Base-by-base conservation (phyloP, 1,139 yeast species). In the Ogataea hybrid region DNA sequence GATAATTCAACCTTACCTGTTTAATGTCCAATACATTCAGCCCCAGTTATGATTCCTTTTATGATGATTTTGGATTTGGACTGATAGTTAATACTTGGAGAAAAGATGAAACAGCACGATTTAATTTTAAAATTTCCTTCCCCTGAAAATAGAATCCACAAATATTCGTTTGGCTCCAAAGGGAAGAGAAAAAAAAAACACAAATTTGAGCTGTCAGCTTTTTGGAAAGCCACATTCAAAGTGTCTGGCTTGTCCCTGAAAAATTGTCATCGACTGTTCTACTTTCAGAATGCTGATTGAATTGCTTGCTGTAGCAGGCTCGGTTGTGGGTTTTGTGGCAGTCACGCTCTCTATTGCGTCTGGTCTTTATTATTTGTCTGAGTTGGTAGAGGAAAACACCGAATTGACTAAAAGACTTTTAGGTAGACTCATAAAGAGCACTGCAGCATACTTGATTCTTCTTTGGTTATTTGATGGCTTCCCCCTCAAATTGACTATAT, bases 351-450 rank as follows among this genome's bases (percentile, higher is more conserved):
- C n/a, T 11, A 76, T 83, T 36, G 95, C 98, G 0, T 86, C 96
- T 3, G 97, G 96, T 1, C 70, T 92, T 30, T 92, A 90, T 68
- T 89, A 88, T 57, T 70, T 92, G 29, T 86, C 96, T 10, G 98
- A 92, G 61, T 69, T 89, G 33, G 95, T 92, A 12, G 99, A 92
- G 60, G 97, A 90, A 58, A 94, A 92, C 61, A 77, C 95, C 0
- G 94, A 84, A 47, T 80, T 90, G 40, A 85, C 98, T 15, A 84
- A 79, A 54, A 66, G 87, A 44, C 71, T 88, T 46, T 69, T 94
- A 32, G 72, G 70, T 40, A 70, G 79, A 48, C 62, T 79, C 41
- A 88, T 89, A 25, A 79, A 79, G 59, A 69, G 67, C 2, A 76
- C 87, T 23, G 75, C 84, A 17, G 72, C 51, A 1, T 53, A 74